Evolutionary conservation across 371 early-diverging fungal genomes (phyloP).

Genomic region (Dinochytrium kinnereticum): DNA sequence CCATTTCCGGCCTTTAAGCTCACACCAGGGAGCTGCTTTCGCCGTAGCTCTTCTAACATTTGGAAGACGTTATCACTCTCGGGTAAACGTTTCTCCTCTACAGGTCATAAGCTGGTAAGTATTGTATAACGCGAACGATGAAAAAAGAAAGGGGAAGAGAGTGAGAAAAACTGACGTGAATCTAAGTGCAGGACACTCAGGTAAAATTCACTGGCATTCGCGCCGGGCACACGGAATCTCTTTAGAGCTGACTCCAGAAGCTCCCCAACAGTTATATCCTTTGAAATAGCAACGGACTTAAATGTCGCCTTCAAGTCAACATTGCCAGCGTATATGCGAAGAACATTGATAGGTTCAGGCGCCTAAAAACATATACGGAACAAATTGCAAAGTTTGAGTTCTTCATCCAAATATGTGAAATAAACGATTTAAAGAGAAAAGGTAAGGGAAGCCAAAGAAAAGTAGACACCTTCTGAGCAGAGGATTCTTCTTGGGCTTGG

Average conservation of each 20-base stretch:
- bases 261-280: constrained; percentile 38
- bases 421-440: no score
- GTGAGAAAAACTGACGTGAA: constrained; percentile 40
- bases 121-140: not conserved
- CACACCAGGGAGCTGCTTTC: constrained; percentile 49
- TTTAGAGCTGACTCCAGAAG: constrained; percentile 43
- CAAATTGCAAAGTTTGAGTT: no score
- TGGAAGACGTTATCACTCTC: constrained; percentile 41
- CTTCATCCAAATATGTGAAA: no score
- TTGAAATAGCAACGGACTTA: constrained; percentile 49
- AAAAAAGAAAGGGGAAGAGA: not conserved
- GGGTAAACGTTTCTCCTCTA: constrained; percentile 47
- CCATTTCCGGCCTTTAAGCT: constrained; percentile 20
- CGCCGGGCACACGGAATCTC: constrained; percentile 49
- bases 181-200: constrained; percentile 54
- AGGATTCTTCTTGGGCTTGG: not conserved
- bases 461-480: not conserved
- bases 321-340: constrained; percentile 58
- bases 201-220: constrained; percentile 45
- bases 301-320: constrained; percentile 56
- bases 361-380: no score
- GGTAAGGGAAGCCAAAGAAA: no score
- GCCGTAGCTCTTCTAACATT: constrained; percentile 44
- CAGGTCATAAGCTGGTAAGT: no score
- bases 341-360: constrained; percentile 48